A percentile compares a stretch with the other conserved stretches of the same genome.
Evolutionary conservation across 148 eudicot species (phyloP).

Genomic region (Mesembryanthemum crystallinum): DNA sequence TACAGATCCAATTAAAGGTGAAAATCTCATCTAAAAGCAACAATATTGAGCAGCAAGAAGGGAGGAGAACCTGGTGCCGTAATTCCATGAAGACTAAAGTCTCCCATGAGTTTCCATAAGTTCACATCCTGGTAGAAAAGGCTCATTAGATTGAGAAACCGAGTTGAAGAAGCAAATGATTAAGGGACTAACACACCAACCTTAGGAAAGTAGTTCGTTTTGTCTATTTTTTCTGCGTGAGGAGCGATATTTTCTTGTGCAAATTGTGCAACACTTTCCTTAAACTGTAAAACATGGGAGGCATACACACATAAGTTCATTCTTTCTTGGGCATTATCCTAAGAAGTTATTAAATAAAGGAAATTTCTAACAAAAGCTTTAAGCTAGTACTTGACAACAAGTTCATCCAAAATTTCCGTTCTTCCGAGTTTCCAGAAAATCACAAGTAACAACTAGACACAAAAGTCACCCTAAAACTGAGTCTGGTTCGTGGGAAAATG

Average conservation of each 20-base stretch:
- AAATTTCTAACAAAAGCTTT: neutral
- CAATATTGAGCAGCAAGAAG: neutral
- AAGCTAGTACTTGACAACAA: neutral
- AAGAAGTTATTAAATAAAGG: neutral
- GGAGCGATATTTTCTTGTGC: slow-evolving; percentile 95
- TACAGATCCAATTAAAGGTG: neutral
- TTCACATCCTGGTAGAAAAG: slow-evolving; percentile 65
- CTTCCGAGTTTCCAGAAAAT: neutral
- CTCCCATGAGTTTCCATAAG: slow-evolving; percentile 97
- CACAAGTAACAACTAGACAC: neutral
- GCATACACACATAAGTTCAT: neutral
- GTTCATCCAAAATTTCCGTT: no score
- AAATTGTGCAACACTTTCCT: slow-evolving; percentile 92
- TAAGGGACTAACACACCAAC: slow-evolving; percentile 31
- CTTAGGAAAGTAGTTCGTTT: slow-evolving; percentile 80
- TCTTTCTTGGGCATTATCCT: neutral
- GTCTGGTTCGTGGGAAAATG: no score
- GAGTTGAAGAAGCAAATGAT: neutral
- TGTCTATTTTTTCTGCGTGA: slow-evolving; percentile 78
- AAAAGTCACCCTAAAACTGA: neutral
- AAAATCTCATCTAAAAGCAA: neutral
- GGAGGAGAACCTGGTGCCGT: slow-evolving; percentile 77
- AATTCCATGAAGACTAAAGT: slow-evolving; percentile 92
- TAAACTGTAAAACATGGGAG: slow-evolving; percentile 54
- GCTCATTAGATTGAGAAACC: neutral